These are phyloP conservation scores for Yueomyces sp. DNA, from an alignment of 805 yeast species.

Conservation along the genomic window DNA sequence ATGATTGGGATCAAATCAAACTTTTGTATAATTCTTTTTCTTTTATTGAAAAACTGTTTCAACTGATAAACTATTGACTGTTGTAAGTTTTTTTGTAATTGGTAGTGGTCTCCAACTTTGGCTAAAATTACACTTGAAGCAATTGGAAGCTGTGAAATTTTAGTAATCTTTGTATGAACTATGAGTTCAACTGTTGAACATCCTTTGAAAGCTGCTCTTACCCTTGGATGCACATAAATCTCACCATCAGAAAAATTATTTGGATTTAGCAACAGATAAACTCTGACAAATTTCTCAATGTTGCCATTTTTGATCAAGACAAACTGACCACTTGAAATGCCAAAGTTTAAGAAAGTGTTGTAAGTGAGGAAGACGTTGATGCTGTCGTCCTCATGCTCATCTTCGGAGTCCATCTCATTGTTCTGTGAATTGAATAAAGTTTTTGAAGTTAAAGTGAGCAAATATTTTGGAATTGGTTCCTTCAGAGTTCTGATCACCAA, in stretches of 20 bases:
- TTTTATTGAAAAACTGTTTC: slow-evolving; percentile 45
- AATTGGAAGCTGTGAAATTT: slow-evolving; percentile 4
- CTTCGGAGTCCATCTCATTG: background rate
- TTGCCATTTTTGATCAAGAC: slow-evolving; percentile 4
- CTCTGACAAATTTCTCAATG: slow-evolving; percentile 4
- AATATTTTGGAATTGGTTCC: background rate
- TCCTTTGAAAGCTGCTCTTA: slow-evolving; percentile 9
- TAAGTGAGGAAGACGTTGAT: slow-evolving; percentile 15
- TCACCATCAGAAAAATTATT: slow-evolving; percentile 5
- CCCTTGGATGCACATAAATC: slow-evolving; percentile 16
- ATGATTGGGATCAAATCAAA: slow-evolving; percentile 68
- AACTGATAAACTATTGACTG: slow-evolving; percentile 38
- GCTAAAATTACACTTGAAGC: slow-evolving; percentile 15
- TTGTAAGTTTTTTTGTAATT: slow-evolving; percentile 18
- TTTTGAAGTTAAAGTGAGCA: background rate
- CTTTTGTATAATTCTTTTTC: slow-evolving; percentile 42
- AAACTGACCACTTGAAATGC: slow-evolving; percentile 14
- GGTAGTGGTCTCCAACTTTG: slow-evolving; percentile 16
- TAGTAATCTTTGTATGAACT: slow-evolving; percentile 1
- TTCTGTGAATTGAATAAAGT: too few species aligned
- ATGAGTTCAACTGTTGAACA: slow-evolving; percentile 2
- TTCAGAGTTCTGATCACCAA: background rate
- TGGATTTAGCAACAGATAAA: slow-evolving; percentile 15
- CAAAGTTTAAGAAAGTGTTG: slow-evolving; percentile 7
- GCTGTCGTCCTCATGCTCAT: slow-evolving; percentile 12